These are phyloP conservation scores for Tolypocladium tropicale DNA, from an alignment of 2,329 filamentous ascomycete genomes.

Conservation along the genomic window DNA sequence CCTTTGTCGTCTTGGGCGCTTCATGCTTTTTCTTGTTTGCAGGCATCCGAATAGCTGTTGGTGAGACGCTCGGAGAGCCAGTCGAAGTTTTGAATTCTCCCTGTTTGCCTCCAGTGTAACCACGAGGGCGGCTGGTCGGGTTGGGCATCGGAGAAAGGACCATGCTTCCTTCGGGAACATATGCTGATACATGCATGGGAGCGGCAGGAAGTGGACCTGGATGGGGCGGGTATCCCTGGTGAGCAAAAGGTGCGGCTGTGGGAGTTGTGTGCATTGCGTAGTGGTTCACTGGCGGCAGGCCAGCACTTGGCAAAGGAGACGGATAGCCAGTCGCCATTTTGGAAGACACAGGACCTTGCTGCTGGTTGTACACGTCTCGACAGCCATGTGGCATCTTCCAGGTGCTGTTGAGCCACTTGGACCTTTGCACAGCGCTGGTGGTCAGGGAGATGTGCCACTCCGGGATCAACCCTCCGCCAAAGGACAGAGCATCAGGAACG, in stretches of 20 bases:
- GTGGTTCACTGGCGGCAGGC: background rate
- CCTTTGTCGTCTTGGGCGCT: conserved; percentile 1
- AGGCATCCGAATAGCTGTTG: background rate
- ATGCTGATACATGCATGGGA: background rate
- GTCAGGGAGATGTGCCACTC: conserved; percentile 15
- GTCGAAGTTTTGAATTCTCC: background rate
- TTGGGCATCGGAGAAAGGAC: background rate
- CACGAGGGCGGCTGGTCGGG: background rate
- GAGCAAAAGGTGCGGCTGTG: background rate
- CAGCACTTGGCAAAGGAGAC: background rate
- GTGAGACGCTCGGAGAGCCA: background rate
- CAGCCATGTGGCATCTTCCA: background rate
- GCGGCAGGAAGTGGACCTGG: background rate
- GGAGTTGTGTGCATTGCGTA: background rate
- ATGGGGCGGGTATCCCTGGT: background rate
- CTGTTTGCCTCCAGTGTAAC: background rate
- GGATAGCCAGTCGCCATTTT: background rate
- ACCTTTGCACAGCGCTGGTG: conserved; percentile 17
- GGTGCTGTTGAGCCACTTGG: conserved; percentile 17
- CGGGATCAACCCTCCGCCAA: conserved; percentile 10
- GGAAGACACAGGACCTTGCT: background rate
- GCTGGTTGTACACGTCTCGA: background rate
- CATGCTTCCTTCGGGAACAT: background rate
- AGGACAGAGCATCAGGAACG: conserved; percentile 13
- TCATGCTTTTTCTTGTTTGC: background rate